Evolutionary conservation across 495 filamentous ascomycete genomes (phyloP), one percentile per base, ranked within the genome.

Genomic region (Penicillium goetzii): DNA sequence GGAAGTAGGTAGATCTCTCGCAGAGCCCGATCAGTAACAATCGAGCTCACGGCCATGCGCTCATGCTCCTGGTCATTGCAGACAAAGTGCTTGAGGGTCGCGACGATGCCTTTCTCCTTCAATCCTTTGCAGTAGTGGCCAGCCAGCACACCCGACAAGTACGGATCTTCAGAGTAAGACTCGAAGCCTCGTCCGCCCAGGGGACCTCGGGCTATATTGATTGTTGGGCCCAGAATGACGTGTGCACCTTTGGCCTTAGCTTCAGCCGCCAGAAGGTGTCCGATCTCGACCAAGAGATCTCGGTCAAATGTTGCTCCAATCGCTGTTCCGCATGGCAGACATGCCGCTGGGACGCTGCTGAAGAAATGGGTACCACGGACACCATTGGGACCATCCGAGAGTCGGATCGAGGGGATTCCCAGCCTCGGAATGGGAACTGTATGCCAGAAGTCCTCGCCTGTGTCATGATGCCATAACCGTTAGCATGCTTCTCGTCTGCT

Each of bases 21-120:
- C 70, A 93, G 69, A 19, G 90, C 87, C 15, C 91, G 81, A 55
- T 89, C 82, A 1, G 88, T 87, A 19, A 93, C 78, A 54, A 88
- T 84, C 40, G 82, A 85, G 71, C 88, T 78, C 2, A 91, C 86
- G 0, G 84, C 85, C 77, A 89, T 84, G 0, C 91, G 78, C 73
- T 86, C 84, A 61, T 89, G 85, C 68, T 93, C 90, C 68, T 89
- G 87, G 67, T 92, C 90, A 72, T 93, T 93, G 62, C 85, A 88
- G 17, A 90, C 86, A 68, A 90, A 93, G 70, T 93, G 90, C 76
- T 92, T 93, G 52, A 88, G 74, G 0, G 86, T 88, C 0, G 89
- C 84, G 36, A 79, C 81, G 17, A 92, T 78, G 4, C 84, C 83
- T 14, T 78, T 84, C 23, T 78, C 78, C 70, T 92, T 83, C 9